phyloP scores from a whole-genome alignment of 108 stramenopile genomes.

The Nitzschia palea region DNA sequence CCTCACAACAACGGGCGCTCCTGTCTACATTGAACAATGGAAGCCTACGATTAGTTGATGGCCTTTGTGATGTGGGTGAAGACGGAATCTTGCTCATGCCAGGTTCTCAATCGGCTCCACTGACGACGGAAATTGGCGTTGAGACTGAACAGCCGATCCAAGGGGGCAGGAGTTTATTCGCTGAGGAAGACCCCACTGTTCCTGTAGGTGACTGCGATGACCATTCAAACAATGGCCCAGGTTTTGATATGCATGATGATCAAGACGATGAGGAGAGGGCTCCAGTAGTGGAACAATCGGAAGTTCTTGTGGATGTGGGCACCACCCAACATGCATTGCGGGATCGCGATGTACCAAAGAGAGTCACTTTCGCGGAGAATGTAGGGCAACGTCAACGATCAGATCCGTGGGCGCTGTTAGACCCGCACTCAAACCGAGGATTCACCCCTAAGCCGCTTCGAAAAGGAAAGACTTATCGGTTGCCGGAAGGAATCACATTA shows the following conservation, averaged over 20 bases:
- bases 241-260: conserved; percentile 35
- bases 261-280: conserved; percentile 9
- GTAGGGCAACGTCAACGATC: conserved; percentile 10
- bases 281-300: not conserved
- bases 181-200: not conserved
- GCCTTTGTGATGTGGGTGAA: conserved; percentile 49
- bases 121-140: not conserved
- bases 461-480: conserved; percentile 69
- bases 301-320: conserved; percentile 11
- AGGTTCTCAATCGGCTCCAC: conserved; percentile 17
- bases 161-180: conserved; percentile 27
- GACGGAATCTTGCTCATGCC: conserved; percentile 61
- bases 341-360: not conserved
- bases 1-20: conserved; percentile 30
- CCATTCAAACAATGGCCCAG: conserved; percentile 40
- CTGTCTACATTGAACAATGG: conserved; percentile 35
- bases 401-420: conserved; percentile 86
- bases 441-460: conserved; percentile 55
- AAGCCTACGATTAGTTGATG: conserved; percentile 34
- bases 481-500: conserved; percentile 65
- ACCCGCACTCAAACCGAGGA: conserved; percentile 68
- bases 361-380: conserved; percentile 29
- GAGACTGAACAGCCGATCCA: not conserved
- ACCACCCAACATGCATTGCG: conserved; percentile 12
- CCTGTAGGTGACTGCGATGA: conserved; percentile 24